Conservation (phyloP, 345 rosid species). For the Lepidium aucheri region DNA sequence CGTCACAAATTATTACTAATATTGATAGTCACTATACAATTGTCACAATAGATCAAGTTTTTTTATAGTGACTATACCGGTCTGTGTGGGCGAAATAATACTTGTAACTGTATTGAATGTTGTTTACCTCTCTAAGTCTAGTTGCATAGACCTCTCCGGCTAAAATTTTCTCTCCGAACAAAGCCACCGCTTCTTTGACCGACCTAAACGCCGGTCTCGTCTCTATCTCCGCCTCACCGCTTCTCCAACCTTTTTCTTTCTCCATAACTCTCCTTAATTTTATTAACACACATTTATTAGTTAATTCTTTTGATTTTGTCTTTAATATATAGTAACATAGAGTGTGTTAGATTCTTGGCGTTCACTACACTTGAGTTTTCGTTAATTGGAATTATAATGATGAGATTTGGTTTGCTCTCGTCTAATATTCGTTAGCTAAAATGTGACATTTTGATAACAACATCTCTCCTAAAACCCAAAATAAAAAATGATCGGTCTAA, state of each 20-base stretch:
- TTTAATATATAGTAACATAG: background rate
- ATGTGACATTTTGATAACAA: constrained; percentile 9
- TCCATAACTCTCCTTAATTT: constrained; percentile 13
- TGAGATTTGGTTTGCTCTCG: constrained; percentile 3
- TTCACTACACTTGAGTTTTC: constrained; percentile 28
- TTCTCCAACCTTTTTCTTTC: constrained; percentile 10
- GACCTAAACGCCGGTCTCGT: constrained; percentile 63
- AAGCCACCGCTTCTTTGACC: constrained; percentile 66
- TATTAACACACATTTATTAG: background rate
- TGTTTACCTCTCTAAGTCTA: constrained; percentile 41
- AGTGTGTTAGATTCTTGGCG: constrained; percentile 21
- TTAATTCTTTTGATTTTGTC: background rate
- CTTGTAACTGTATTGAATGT: background rate
- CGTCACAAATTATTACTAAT: no score
- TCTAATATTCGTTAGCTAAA: constrained; percentile 5
- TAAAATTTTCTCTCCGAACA: constrained; percentile 66
- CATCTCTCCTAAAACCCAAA: no score
- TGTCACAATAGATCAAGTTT: no score
- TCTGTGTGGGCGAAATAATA: no score
- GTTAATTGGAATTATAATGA: constrained; percentile 8
- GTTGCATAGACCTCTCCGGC: constrained; percentile 48
- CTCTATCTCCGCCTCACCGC: constrained; percentile 56
- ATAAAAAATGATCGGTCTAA: no score
- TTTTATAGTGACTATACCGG: no score
- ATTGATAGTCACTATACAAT: no score